Base-by-base conservation (phyloP, 1,284 basidiomycete genomes). In the Austropuccinia psidii region DNA sequence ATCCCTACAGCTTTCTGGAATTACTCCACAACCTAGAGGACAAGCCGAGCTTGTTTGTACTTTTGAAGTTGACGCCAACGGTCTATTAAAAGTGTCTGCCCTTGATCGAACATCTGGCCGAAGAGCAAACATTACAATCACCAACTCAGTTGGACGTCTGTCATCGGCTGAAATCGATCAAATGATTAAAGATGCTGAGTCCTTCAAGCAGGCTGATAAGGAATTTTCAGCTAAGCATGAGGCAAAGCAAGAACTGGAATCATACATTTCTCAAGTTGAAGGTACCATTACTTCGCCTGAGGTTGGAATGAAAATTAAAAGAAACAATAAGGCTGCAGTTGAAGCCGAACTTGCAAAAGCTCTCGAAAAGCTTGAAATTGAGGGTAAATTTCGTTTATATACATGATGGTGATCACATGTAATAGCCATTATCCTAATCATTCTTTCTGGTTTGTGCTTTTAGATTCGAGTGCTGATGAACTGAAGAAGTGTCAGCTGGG, bases 181-280 rank as follows among this genome's bases (percentile, higher is more conserved):
- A 83, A 97, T 97, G 94, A 93, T 96, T 86, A 92, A 93, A 85
- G 92, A 96, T 80, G 93, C 93, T 75, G 93, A 96, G 83, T 89
- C 91, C 82, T 96, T 88, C 88, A 93, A 93, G 86, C 87, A 89
- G 81, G 91, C 91, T 72, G 94, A 97, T 88, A 93, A 91, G 85
- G 93, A 96, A 82, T 95, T 93, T 86, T 90, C 91, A 78, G 89
- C 93, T 75, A 90, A 90, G 78, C 93, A 96, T 82, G 93, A 97
- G 83, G 92, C 94, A 78, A 95, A 94, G 84, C 90, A 91, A 73
- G 93, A 95, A 82, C 88, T 97, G 76, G 94, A 97, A 85, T 88
- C 91, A 47, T 95, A 96, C 85, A 86, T 97, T 81, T 90, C 94
- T 84, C 90, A 91, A 82, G 90, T 94, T 78, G 93, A 95, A 86